Conservation (phyloP, 768 basidiomycete genomes). For the Tricholoma flavovirens region DNA sequence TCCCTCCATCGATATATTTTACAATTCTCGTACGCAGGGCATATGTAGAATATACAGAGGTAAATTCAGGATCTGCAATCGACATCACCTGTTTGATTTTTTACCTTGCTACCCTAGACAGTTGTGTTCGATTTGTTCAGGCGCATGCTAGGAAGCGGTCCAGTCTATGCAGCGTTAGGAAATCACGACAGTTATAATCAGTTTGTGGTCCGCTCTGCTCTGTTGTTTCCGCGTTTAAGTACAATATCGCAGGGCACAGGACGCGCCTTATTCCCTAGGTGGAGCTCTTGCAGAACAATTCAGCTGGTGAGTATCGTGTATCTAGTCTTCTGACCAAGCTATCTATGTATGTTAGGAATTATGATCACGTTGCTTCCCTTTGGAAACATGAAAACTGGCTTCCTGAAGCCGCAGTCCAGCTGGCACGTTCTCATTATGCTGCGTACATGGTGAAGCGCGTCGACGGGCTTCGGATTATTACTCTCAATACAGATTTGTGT, state of each 20-base stretch:
- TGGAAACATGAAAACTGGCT: slow-evolving; percentile 74
- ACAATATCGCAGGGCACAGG: slow-evolving; percentile 40
- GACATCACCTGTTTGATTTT: not conserved
- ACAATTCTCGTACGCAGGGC: slow-evolving; percentile 29
- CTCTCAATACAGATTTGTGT: slow-evolving; percentile 76
- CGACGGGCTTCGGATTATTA: slow-evolving; percentile 67
- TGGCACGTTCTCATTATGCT: slow-evolving; percentile 64
- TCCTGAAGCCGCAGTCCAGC: slow-evolving; percentile 44
- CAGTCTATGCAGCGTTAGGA: slow-evolving; percentile 71
- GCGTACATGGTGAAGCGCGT: slow-evolving; percentile 64
- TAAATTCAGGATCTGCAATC: slow-evolving; percentile 17
- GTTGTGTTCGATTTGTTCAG: slow-evolving; percentile 64
- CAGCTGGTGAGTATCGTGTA: slow-evolving; percentile 43
- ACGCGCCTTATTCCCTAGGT: slow-evolving; percentile 54
- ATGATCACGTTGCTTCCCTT: slow-evolving; percentile 64
- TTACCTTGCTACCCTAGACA: slow-evolving; percentile 31
- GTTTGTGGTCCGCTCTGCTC: slow-evolving; percentile 28
- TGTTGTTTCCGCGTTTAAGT: not conserved
- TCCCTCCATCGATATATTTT: not conserved
- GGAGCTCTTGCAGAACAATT: slow-evolving; percentile 53
- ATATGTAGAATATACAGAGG: slow-evolving; percentile 60
- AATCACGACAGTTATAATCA: slow-evolving; percentile 75
- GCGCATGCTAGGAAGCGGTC: slow-evolving; percentile 53
- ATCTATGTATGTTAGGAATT: slow-evolving; percentile 46
- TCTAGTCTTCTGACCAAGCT: not conserved